Conservation (phyloP, 495 filamentous ascomycete species). For the Aspergillus panamensis region DNA sequence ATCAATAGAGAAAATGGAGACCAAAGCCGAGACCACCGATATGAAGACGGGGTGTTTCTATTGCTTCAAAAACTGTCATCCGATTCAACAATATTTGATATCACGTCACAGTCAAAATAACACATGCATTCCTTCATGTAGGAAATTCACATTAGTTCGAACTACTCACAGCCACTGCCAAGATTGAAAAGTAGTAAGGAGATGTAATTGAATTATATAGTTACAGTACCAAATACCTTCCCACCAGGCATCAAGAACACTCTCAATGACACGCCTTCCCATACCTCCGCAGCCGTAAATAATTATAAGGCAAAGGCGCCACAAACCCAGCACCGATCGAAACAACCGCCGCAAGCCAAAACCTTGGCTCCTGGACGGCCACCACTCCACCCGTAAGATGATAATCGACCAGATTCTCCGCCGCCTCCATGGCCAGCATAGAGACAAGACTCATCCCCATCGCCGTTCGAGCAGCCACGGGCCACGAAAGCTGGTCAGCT, state of each 20-base stretch:
- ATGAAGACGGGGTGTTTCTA: background rate
- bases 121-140: background rate
- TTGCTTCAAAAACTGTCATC: background rate
- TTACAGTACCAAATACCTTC: too few relatives aligned
- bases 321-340: constrained; percentile 42
- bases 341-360: constrained; percentile 35
- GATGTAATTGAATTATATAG: background rate
- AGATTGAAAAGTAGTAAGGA: too few relatives aligned
- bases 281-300: constrained; percentile 38
- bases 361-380: constrained; percentile 30
- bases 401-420: constrained; percentile 45
- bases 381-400: constrained; percentile 45
- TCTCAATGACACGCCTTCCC: constrained; percentile 41
- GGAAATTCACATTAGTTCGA: background rate
- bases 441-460: constrained; percentile 49
- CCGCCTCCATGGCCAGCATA: constrained; percentile 48
- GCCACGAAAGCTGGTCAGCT: constrained; percentile 38
- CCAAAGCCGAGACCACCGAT: background rate
- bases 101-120: background rate
- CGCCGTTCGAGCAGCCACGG: constrained; percentile 36
- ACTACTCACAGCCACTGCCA: background rate
- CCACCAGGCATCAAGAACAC: too few relatives aligned
- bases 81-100: background rate
- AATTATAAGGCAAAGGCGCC: constrained; percentile 48
- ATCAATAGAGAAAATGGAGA: background rate